Evolutionary conservation across 768 basidiomycete species (phyloP), one percentile per base, ranked within the genome.

Genomic region (Krasilnikovozyma curviuscula): DNA sequence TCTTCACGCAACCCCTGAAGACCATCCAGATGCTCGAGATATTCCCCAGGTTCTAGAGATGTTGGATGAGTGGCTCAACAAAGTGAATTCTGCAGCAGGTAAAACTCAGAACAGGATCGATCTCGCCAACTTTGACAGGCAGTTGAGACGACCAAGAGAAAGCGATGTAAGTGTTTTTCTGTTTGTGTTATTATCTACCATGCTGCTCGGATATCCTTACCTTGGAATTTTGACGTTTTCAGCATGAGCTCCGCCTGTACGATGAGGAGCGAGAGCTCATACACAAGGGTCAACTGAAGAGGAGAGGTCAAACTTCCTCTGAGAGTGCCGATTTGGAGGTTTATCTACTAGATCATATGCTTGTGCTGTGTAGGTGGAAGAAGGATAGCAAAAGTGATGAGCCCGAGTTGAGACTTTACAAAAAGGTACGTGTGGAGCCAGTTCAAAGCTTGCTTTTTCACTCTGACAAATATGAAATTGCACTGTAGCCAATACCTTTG

Each of bases 21-120:
- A 86, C 58, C 83, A 77, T 57, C 76, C 80, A 0, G 93, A 98
- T 63, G 85, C 88, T 66, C 65, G 69, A 19, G 67, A 69, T 5
- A 68, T 98, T 19, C 76, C 79, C 0, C 76, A 86, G 59, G 89
- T 75, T 23, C 73, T 97, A 52, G 65, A 70, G 48, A 69, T 83
- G 31, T 68, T 97, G 40, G 75, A 79, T 32, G 83, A 76, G 52
- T 88, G 95, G 66, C 69, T 98, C 53, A 73, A 64, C 41, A 79
- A 79, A 53, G 89, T 97, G 57, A 97, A 97, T 62, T 68, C 77
- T 19, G 91, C 95, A 67, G 85, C 82, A 7, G 93, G 93, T 18
- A 88, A 81, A 68, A 77, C 85, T 34, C 93, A 97, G 68, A 97
- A 95, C 61, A 71, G 88, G 50, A 95, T 97, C 69, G 93, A 93